Base-by-base conservation (phyloP, 495 filamentous ascomycete genomes). In the Xylaria scruposa region DNA sequence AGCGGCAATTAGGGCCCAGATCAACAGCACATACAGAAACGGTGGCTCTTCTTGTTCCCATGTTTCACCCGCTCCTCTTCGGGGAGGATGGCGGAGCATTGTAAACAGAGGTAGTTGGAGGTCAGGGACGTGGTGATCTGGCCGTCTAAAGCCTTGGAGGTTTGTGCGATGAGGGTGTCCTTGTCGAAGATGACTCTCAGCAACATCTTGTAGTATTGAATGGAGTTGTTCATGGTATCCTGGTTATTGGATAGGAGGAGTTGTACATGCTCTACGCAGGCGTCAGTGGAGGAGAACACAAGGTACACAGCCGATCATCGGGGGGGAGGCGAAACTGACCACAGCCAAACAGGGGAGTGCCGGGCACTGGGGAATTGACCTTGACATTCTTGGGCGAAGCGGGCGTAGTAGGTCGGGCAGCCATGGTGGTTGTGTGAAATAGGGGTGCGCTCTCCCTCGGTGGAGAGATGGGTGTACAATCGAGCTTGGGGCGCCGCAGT, bases 81-180 rank as follows among this genome's bases (percentile, higher is more conserved):
- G 5, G 87, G 87, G 36, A 87, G 78, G 12, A 88, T 88, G 21
- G 77, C 82, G 31, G 90, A 85, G 73, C 91, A 94, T 78, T 93
- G 90, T 46, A 94, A 83, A 74, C 91, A 94, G 21, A 93, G 84
- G 72, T 90, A 91, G 59, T 90, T 90, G 51, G 89, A 83, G 9
- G 87, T 88, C 67, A 91, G 77, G 17, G 85, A 81, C 6, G 84
- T 86, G 47, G 83, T 68, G 31, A 84, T 74, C 67, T 76, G 77
- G 33, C 82, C 81, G 21, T 89, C 84, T 13, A 75, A 36, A 44
- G 77, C 67, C 73, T 85, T 88, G 40, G 80, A 83, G 0, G 88
- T 88, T 73, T 89, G 87, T 8, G 83, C 69, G 19, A 88, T 75
- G 33, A 87, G 69, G 19, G 84, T 81, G 36, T 72, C 81, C n/a